Evolutionary conservation across 2,329 filamentous ascomycete species (phyloP).

Genomic region (Neodidymelliopsis sp.): DNA sequence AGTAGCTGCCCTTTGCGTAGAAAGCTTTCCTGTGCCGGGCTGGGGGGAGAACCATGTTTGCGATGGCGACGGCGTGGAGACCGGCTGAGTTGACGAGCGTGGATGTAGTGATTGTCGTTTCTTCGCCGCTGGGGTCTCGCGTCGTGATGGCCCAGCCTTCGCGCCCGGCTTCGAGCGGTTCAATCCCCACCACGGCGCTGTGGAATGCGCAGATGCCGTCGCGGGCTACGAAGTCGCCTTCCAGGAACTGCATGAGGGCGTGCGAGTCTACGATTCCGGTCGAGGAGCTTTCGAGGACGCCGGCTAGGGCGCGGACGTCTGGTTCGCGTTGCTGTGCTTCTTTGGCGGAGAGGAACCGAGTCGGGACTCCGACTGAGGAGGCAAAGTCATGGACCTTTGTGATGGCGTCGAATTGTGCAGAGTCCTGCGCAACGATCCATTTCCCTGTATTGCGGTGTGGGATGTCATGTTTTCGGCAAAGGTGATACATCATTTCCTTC

Average conservation of each 20-base stretch:
- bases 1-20: constrained; percentile 97
- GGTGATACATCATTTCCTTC: constrained; percentile 76
- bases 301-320: constrained; percentile 73
- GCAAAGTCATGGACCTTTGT: constrained; percentile 64
- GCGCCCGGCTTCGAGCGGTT: constrained; percentile 60
- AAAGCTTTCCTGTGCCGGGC: constrained; percentile 66
- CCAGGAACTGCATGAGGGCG: constrained; percentile 79
- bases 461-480: constrained; percentile 74
- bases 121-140: constrained; percentile 49
- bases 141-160: constrained; percentile 75
- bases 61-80: constrained; percentile 75
- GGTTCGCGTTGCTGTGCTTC: constrained; percentile 75
- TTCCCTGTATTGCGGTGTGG: constrained; percentile 81
- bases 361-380: constrained; percentile 68
- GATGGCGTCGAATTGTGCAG: constrained; percentile 70
- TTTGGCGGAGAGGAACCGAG: constrained; percentile 69
- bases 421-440: constrained; percentile 92
- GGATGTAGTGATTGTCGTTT: constrained; percentile 71
- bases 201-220: constrained; percentile 78
- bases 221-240: constrained; percentile 76
- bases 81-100: constrained; percentile 87
- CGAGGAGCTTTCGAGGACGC: constrained; percentile 81
- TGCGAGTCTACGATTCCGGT: constrained; percentile 95
- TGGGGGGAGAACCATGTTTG: constrained; percentile 78
- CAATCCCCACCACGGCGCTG: constrained; percentile 69